Evolutionary conservation across 2,329 filamentous ascomycete genomes (phyloP).

Genomic region (Alternaria rosae): DNA sequence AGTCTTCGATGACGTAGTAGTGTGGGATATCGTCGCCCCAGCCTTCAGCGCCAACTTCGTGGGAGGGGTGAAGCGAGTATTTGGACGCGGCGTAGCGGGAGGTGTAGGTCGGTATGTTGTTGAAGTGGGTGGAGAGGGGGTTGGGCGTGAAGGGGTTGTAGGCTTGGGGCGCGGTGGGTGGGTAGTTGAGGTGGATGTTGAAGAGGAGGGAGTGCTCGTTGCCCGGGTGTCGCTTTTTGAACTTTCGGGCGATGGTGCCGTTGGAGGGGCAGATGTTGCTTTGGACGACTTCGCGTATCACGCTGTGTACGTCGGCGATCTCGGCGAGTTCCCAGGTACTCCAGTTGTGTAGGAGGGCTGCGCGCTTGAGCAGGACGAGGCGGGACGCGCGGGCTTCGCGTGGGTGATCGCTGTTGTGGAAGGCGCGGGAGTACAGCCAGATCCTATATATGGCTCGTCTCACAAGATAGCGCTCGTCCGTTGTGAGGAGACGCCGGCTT

Average conservation of each 20-base stretch:
- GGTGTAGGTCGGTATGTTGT: slow-evolving; percentile 42
- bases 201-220: slow-evolving; percentile 59
- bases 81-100: slow-evolving; percentile 54
- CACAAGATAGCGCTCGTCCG: slow-evolving; percentile 59
- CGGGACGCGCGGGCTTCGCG: slow-evolving; percentile 59
- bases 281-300: slow-evolving; percentile 65
- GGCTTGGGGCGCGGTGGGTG: slow-evolving; percentile 44
- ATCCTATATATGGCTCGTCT: slow-evolving; percentile 66
- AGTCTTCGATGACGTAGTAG: slow-evolving; percentile 70
- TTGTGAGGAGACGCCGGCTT: slow-evolving; percentile 61
- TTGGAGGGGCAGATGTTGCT: slow-evolving; percentile 69
- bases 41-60: slow-evolving; percentile 65
- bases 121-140: slow-evolving; percentile 48
- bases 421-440: slow-evolving; percentile 67
- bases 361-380: slow-evolving; percentile 59
- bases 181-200: slow-evolving; percentile 61
- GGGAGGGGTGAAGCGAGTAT: slow-evolving; percentile 57
- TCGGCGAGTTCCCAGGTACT: slow-evolving; percentile 63
- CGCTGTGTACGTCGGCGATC: slow-evolving; percentile 64
- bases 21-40: slow-evolving; percentile 71
- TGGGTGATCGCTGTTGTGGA: slow-evolving; percentile 61
- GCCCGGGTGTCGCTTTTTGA: slow-evolving; percentile 63
- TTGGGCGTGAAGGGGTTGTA: slow-evolving; percentile 41
- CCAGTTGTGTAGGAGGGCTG: slow-evolving; percentile 67
- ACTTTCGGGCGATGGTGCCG: slow-evolving; percentile 65